Evolutionary conservation across 1,139 yeast genomes (phyloP), one percentile per base, ranked within the genome.

Genomic region (Geotrichum bryndzae): DNA sequence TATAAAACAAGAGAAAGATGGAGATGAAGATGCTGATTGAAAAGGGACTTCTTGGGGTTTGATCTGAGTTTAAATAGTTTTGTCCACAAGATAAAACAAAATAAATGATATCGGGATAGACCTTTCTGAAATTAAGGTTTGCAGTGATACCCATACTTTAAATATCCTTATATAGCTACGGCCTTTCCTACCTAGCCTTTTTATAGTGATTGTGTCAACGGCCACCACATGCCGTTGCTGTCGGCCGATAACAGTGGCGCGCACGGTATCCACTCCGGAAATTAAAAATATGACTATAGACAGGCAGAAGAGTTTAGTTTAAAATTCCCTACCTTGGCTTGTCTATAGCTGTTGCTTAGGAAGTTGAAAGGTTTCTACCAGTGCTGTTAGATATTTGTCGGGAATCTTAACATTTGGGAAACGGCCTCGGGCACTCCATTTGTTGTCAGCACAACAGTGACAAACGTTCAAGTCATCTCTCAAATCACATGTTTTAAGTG

Each of bases 131-230:
- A 35, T 35, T 35, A 35, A 35, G 15, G 41, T 35, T 35, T 35
- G 15, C 11, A 13, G 15, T 35, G 3, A 35, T 11, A 10, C 10
- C 22, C 54, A 52, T 52, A 52, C 18, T 35, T 29, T 22, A 38
- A 18, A 18, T 23, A 53, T 45, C 57, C 18, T 31, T 54, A 54
- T 54, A 54, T 22, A 54, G 48, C 33, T 54, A 54, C 57, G 57
- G 57, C 41, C 57, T 35, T 10, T 31, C 29, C 29, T 5, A 18
- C 2, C 27, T 11, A 1, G 18, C 25, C 51, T 41, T 31, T 54
- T 41, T 25, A 27, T 41, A 54, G 23, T 25, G 57, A 54, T 54
- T 18, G 7, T 41, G 22, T 5, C 11, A 35, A 35, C 41, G 41
- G 41, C 41, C 41, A 13, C 41, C 15, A 8, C 3, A 35, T 35